These are phyloP conservation scores for Cruciata laevipes DNA, from an alignment of 257 asterid species.

Conservation along the genomic window DNA sequence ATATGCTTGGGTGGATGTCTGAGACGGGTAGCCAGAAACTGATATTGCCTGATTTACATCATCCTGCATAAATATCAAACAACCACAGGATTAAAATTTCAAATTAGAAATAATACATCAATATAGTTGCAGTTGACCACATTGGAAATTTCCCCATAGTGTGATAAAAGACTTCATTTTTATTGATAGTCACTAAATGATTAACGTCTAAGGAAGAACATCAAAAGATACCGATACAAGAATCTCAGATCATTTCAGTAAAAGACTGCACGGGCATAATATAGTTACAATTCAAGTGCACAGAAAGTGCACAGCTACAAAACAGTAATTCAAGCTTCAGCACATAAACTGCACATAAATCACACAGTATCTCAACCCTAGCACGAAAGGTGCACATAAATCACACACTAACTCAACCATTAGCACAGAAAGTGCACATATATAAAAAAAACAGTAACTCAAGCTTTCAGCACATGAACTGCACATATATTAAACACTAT, in stretches of 20 bases:
- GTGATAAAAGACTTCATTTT: not conserved
- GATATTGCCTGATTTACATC: slow-evolving; percentile 28
- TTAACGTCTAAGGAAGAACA: not conserved
- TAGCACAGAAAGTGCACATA: too few relatives aligned
- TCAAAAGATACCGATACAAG: not conserved
- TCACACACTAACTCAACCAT: not conserved
- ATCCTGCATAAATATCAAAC: slow-evolving; percentile 37
- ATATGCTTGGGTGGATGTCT: slow-evolving; percentile 34
- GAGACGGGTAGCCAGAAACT: slow-evolving; percentile 41
- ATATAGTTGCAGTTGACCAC: not conserved
- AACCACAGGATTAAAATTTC: not conserved
- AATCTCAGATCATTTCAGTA: not conserved
- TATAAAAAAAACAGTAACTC: not conserved
- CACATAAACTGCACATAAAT: too few relatives aligned
- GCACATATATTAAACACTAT: not conserved
- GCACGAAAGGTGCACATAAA: not conserved
- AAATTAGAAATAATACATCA: not conserved
- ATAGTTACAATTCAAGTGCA: not conserved
- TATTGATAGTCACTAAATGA: not conserved
- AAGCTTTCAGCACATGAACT: not conserved
- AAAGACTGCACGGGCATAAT: too few relatives aligned
- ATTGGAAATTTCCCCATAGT: not conserved
- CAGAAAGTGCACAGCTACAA: not conserved
- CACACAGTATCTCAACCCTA: too few relatives aligned
- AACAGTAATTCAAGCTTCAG: not conserved